Conservation (phyloP, 1,139 yeast species). For the Geotrichum carabidarum region DNA sequence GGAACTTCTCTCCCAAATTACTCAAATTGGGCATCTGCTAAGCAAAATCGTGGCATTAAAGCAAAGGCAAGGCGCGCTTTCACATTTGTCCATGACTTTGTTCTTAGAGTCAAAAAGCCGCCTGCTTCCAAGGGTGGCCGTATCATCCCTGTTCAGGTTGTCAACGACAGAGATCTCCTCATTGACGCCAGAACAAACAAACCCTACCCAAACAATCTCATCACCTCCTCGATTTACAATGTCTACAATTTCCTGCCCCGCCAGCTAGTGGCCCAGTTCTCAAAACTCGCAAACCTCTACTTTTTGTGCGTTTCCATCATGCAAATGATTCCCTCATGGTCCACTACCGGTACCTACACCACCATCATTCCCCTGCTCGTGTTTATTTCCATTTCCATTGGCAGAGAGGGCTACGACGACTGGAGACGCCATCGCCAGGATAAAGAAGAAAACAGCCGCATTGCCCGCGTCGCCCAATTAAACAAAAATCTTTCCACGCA, state of each 20-base stretch:
- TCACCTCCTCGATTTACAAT: constrained; percentile 86
- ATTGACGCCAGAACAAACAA: constrained; percentile 65
- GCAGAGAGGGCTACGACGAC: constrained; percentile 92
- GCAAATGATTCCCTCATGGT: constrained; percentile 97
- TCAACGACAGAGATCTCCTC: constrained; percentile 30
- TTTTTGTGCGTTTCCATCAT: constrained; percentile 82
- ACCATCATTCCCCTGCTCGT: constrained; percentile 84
- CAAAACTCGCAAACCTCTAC: constrained; percentile 82
- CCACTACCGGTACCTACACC: constrained; percentile 94
- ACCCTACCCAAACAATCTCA: constrained; percentile 61
- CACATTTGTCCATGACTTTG: constrained; percentile 25
- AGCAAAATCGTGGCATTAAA: constrained; percentile 20
- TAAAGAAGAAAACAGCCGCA: constrained; percentile 71
- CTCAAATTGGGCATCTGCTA: constrained; percentile 33
- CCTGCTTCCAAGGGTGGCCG: constrained; percentile 68
- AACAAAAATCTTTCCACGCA: not conserved
- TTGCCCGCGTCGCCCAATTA: constrained; percentile 40
- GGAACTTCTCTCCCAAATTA: constrained; percentile 24
- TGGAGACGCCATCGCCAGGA: constrained; percentile 83
- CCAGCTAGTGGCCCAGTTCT: constrained; percentile 83
- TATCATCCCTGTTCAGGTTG: constrained; percentile 54
- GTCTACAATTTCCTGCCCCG: constrained; percentile 78
- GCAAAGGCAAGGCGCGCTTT: constrained; percentile 15
- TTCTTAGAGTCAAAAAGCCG: constrained; percentile 44
- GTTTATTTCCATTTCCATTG: constrained; percentile 85